These are phyloP conservation scores for Sarcodon sp. DNA, from an alignment of 768 basidiomycete genomes.

Conservation along the genomic window DNA sequence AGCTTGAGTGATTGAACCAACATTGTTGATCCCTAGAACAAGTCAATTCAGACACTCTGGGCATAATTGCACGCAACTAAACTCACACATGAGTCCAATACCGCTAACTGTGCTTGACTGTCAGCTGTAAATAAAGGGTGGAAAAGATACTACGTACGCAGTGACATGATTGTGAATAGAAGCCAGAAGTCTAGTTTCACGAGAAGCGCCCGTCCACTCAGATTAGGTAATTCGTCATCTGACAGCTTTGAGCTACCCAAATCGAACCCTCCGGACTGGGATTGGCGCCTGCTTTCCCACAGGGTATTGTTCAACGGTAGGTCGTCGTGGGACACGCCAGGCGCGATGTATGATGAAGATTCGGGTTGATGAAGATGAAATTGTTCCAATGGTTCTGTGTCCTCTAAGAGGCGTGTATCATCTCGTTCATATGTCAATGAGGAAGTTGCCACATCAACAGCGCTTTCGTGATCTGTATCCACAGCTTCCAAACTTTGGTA, in stretches of 20 bases:
- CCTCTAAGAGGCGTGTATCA: conserved; percentile 13
- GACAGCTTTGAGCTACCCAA: background rate
- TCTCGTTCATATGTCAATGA: conserved; percentile 2
- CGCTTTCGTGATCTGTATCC: conserved; percentile 6
- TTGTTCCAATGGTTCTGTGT: conserved; percentile 9
- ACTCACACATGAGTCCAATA: conserved; percentile 65
- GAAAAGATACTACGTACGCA: conserved; percentile 30
- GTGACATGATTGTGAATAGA: conserved; percentile 37
- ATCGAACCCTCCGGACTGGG: no score
- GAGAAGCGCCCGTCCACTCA: conserved; percentile 41
- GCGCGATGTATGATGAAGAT: background rate
- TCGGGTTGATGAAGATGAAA: conserved; percentile 4
- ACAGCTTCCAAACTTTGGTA: conserved; percentile 11
- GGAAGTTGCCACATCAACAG: conserved; percentile 8
- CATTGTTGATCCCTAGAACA: conserved; percentile 67
- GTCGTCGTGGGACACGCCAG: conserved; percentile 10
- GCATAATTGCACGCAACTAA: background rate
- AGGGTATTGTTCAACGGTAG: conserved; percentile 4
- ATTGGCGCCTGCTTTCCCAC: no score
- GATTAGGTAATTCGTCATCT: conserved; percentile 27
- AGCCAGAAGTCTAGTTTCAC: conserved; percentile 50
- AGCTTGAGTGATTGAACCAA: conserved; percentile 65
- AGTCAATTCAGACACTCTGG: background rate
- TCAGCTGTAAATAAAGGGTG: background rate
- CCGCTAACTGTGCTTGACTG: conserved; percentile 39